A percentile compares a stretch with the other conserved stretches of the same genome.
Conservation (phyloP, 2,329 filamentous ascomycete species). For the Thelonectria discophora region DNA sequence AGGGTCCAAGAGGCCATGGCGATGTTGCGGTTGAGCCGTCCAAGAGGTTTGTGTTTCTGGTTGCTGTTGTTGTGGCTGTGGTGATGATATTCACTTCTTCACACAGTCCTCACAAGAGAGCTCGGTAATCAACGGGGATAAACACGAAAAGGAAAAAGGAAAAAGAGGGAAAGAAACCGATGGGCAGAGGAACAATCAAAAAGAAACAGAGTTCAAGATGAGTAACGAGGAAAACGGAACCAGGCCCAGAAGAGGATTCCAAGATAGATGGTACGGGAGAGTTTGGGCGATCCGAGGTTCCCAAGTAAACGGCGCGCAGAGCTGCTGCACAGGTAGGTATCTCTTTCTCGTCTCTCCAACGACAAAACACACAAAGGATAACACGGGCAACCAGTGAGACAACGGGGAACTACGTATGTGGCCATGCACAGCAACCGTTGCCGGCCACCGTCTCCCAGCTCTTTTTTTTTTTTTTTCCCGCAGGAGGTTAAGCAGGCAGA, state of each 20-base stretch:
- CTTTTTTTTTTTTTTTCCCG: too few species aligned
- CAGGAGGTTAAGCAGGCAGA: too few species aligned
- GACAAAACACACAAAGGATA: conserved; percentile 28
- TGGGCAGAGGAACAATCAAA: too few species aligned
- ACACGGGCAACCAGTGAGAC: conserved; percentile 39
- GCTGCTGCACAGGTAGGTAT: conserved; percentile 12
- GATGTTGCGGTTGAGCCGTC: conserved; percentile 12
- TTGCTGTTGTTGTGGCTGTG: conserved; percentile 13
- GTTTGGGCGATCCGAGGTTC: conserved; percentile 31
- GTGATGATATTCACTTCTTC: conserved; percentile 19
- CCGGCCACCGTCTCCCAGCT: conserved; percentile 17
- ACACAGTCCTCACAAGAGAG: conserved; percentile 33
- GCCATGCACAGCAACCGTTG: conserved; percentile 40
- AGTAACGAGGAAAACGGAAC: conserved; percentile 35
- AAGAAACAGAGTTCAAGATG: conserved; percentile 39
- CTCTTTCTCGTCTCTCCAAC: too few species aligned
- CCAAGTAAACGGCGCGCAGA: conserved; percentile 36
- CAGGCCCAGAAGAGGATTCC: conserved; percentile 34
- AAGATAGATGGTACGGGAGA: conserved; percentile 31
- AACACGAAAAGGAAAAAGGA: conserved; percentile 32
- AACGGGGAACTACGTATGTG: conserved; percentile 36
- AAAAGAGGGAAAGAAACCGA: conserved; percentile 18
- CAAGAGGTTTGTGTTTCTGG: too few species aligned
- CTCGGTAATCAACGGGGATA: conserved; percentile 32
- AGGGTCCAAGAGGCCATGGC: conserved; percentile 50